Evolutionary conservation across 1,284 basidiomycete genomes (phyloP), one percentile per base, ranked within the genome.

Genomic region (Bondarzewia mesenterica): DNA sequence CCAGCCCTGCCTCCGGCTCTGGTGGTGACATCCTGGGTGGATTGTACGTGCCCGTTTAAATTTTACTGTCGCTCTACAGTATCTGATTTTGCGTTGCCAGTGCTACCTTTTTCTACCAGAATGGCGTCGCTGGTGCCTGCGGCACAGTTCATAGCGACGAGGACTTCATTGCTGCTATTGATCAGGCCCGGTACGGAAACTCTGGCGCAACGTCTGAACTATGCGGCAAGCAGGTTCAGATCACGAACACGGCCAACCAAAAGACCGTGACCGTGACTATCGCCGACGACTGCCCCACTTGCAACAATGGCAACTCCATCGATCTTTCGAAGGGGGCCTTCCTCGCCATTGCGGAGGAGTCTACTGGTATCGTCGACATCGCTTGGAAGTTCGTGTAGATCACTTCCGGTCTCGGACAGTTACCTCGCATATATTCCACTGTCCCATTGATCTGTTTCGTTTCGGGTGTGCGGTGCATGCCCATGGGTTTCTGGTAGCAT

Each of bases 271-370:
- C 65, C 2, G 90, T 82, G 50, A 74, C 70, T 20, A 73, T 93
- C 57, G 84, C 75, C 14, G 92, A 94, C 59, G 81, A 74, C 21
- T 95, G 93, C 75, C 91, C 91, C n/a, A 82, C 81, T 7, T 97
- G 93, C 71, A 29, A 57, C 0, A 75, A 75, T 52, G 46, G 47
- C 29, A 71, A 84, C 63, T 85, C 81, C 18, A 80, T 97, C 59
- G 93, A 97, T 63, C 76, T 96, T 50, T 92, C 89, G 12, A 54
- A 63, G n/a, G 80, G 60, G 44, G 83, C 89, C 22, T 96, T 96
- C 76, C 49, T 70, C 40, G 57, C 62, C 15, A 77, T 94, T 49
- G 82, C 77, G 29, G 57, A 63, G 18, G 14, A 16, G 40, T 0
- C 2, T 0, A 5, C 3, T 1, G 50, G 52, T 20, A 1, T 47